Conservation (phyloP, 2,329 filamentous ascomycete genomes). For the Nannizziopsis arthrosporioides region DNA sequence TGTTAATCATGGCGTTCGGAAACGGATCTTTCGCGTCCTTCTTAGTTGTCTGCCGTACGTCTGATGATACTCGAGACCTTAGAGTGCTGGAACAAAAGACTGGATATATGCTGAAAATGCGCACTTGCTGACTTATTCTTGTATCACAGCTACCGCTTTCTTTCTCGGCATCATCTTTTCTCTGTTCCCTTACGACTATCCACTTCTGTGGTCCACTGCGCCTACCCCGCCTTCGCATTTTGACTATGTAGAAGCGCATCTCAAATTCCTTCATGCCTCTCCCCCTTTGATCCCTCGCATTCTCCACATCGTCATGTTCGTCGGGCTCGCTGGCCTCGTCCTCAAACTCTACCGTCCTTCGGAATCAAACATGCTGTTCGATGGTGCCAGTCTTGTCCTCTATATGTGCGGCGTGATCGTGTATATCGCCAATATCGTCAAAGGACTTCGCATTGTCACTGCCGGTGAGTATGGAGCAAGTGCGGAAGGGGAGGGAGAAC, state of each 20-base stretch:
- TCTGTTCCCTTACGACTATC: conserved; percentile 72
- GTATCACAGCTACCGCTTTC: conserved; percentile 65
- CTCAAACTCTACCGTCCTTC: conserved; percentile 88
- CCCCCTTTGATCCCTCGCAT: conserved; percentile 87
- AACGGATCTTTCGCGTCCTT: conserved; percentile 78
- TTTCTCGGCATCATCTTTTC: conserved; percentile 98
- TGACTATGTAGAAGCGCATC: conserved; percentile 75
- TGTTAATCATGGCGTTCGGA: conserved; percentile 26
- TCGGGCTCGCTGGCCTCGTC: conserved; percentile 80
- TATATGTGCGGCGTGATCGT: conserved; percentile 81
- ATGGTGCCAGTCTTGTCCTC: conserved; percentile 58
- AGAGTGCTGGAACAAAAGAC: too few species aligned
- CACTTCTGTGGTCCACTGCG: conserved; percentile 36
- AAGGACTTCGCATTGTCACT: conserved; percentile 75
- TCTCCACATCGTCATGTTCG: conserved; percentile 81
- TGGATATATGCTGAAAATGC: too few species aligned
- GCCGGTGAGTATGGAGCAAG: conserved; percentile 52
- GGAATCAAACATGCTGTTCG: conserved; percentile 93
- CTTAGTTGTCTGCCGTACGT: conserved; percentile 88
- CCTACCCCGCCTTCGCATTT: conserved; percentile 51
- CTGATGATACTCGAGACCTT: too few species aligned
- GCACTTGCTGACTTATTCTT: background rate
- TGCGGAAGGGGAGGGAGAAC: conserved; percentile 32
- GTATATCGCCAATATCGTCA: conserved; percentile 93
- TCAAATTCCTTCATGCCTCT: conserved; percentile 80